Evolutionary conservation across 2,329 filamentous ascomycete species (phyloP), one percentile per base, ranked within the genome.

Genomic region (Stylonectria norvegica): DNA sequence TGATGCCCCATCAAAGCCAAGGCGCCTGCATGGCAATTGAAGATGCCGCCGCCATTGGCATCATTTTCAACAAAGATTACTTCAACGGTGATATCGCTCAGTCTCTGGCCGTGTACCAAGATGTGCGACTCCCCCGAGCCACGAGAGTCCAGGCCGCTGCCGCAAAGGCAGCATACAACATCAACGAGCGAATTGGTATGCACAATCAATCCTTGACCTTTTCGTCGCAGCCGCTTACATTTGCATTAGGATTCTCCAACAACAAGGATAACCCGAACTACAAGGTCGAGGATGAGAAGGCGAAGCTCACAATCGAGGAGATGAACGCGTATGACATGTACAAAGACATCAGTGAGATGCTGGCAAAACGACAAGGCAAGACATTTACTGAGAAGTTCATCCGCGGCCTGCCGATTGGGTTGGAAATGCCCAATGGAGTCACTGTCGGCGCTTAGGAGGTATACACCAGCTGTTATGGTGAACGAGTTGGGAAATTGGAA

Each of bases 1-100:
- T 83, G 78, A 78, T 85, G 75, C 80, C 81, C 1, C 73, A 86
- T 53, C 82, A 85, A 56, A 81, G 76, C 41, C 82, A 86, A 58
- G 82, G 82, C 4, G 81, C 81, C 0, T 83, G 79, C 50, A 82
- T 81, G 78, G 79, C 81, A 0, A 82, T 84, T 31, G 81, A 85
- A 56, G 81, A 85, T 44, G 78, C 79, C 0, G 81, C 76, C 0
- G 78, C 78, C 0, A 58, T 85, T 1, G 81, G 81, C 0, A 77
- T 84, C 12, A 42, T 85, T 1, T 84, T 85, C 56, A 72, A 63
- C 57, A 60, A 62, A 48, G 52, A 56, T 6, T 61, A 70, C 46
- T 75, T 76, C 43, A 49, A 56, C 5, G 74, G 74, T 4, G 64
- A 78, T 43, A 55, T 81, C 12, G 53, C 49, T 0, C 64, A 76